A percentile compares a stretch with the other conserved stretches of the same genome.
Evolutionary conservation across 2,329 filamentous ascomycete species (phyloP).

Genomic region (Ilyonectria sp.): DNA sequence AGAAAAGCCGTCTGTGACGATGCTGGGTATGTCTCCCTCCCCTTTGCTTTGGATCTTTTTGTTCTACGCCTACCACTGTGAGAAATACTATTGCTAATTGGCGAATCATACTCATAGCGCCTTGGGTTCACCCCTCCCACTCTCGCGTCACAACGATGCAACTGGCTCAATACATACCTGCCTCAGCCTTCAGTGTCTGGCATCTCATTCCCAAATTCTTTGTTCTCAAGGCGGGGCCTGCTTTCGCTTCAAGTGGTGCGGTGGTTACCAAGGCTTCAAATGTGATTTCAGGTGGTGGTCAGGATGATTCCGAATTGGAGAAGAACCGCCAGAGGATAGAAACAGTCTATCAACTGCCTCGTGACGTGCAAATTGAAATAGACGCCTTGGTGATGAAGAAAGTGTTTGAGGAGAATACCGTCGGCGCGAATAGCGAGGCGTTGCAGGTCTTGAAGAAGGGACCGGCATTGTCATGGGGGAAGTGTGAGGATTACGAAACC

Average conservation of each 20-base stretch:
- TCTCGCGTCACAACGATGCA: constrained; percentile 19
- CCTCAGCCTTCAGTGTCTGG: constrained; percentile 29
- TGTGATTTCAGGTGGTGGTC: constrained; percentile 9
- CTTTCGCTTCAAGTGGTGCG: constrained; percentile 27
- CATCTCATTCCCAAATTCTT: constrained; percentile 33
- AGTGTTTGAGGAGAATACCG: constrained; percentile 39
- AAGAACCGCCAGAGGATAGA: constrained; percentile 23
- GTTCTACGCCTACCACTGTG: not conserved
- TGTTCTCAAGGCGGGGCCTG: constrained; percentile 23
- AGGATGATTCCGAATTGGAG: constrained; percentile 18
- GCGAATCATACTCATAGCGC: constrained; percentile 14
- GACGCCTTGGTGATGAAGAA: constrained; percentile 15
- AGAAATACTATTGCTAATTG: not conserved
- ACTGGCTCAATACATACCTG: constrained; percentile 26
- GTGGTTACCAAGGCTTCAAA: constrained; percentile 25
- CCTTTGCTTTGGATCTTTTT: too few species aligned
- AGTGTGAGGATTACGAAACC: constrained; percentile 29
- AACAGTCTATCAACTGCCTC: constrained; percentile 23
- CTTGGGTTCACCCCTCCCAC: constrained; percentile 24
- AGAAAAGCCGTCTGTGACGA: constrained; percentile 36
- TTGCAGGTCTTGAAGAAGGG: constrained; percentile 37
- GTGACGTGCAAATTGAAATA: constrained; percentile 27
- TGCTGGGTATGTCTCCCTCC: constrained; percentile 33
- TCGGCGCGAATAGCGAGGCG: constrained; percentile 39
- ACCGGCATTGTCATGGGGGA: constrained; percentile 26